Conservation (phyloP, 495 filamentous ascomycete genomes). For the Aspergillus bridgeri region DNA sequence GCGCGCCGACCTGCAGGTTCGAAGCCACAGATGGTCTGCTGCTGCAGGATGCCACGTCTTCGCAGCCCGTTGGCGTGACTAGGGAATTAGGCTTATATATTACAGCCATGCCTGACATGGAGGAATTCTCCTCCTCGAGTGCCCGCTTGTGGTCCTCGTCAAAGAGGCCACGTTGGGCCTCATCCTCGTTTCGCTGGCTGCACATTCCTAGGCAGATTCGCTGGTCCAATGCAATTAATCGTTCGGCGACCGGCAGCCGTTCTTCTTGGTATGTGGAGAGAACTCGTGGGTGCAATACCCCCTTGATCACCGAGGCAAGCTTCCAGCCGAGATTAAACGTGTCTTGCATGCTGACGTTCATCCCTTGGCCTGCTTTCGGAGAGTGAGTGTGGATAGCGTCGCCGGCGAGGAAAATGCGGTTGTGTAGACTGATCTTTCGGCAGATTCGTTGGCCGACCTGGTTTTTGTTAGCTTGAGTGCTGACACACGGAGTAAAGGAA, state of each 20-base stretch:
- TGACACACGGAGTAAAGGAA: background rate
- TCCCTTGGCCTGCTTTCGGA: conserved; percentile 48
- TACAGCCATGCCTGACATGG: conserved; percentile 25
- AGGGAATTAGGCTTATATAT: conserved; percentile 28
- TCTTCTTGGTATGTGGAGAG: conserved; percentile 34
- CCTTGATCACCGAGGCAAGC: conserved; percentile 36
- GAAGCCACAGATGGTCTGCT: conserved; percentile 36
- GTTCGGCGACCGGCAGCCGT: conserved; percentile 27
- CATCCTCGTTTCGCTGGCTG: conserved; percentile 5
- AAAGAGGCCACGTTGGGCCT: conserved; percentile 9
- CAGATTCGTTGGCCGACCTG: conserved; percentile 8
- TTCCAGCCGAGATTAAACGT: conserved; percentile 54
- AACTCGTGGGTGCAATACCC: conserved; percentile 20
- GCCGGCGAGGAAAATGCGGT: conserved; percentile 44
- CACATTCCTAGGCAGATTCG: conserved; percentile 13
- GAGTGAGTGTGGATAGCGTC: conserved; percentile 52
- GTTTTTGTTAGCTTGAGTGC: too few species aligned
- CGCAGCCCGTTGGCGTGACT: background rate
- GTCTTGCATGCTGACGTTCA: conserved; percentile 54
- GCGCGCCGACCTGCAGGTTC: conserved; percentile 44
- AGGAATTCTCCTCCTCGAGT: background rate
- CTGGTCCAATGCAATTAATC: conserved; percentile 16
- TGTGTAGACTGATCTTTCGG: background rate
- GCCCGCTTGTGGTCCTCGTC: conserved; percentile 16
- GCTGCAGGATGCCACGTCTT: background rate